phyloP scores from a whole-genome alignment of 116 monocot species.

The Iris pallida region DNA sequence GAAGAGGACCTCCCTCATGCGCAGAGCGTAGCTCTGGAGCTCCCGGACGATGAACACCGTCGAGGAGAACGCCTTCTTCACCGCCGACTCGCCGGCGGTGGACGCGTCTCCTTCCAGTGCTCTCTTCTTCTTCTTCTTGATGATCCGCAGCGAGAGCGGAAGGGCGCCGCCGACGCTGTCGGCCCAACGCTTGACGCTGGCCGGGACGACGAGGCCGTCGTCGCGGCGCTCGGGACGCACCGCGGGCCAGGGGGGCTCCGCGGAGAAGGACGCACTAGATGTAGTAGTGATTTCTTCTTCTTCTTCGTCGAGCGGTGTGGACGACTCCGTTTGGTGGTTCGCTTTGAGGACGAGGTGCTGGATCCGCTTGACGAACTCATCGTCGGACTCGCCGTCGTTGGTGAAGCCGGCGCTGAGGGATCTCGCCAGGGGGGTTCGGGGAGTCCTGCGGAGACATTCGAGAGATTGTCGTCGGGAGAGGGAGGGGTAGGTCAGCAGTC shows the following conservation, averaged over 20 bases:
- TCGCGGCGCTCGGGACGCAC: not conserved
- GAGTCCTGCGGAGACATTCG: too few relatives aligned
- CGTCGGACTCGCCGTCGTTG: slow-evolving; percentile 1
- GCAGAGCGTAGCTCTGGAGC: slow-evolving; percentile 69
- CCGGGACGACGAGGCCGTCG: not conserved
- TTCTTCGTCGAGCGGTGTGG: not conserved
- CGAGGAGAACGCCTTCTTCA: slow-evolving; percentile 71
- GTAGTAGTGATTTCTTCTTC: not conserved
- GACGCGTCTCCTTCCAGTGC: not conserved
- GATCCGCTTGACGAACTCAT: slow-evolving; percentile 17
- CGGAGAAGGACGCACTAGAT: not conserved
- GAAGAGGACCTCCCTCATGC: slow-evolving; percentile 38
- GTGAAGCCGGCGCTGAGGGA: slow-evolving; percentile 1
- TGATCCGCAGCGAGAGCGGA: slow-evolving; percentile 38
- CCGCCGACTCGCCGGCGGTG: slow-evolving; percentile 7
- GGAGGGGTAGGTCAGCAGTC: not conserved
- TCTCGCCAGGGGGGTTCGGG: not conserved
- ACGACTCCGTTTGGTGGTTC: too few relatives aligned
- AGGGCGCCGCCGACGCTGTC: slow-evolving; percentile 1
- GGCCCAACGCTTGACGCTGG: too few relatives aligned
- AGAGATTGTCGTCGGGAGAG: not conserved
- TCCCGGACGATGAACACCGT: slow-evolving; percentile 90
- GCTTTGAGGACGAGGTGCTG: slow-evolving; percentile 5
- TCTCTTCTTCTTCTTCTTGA: slow-evolving; percentile 32
- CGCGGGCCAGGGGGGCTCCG: not conserved